Evolutionary conservation across 2,329 filamentous ascomycete species (phyloP).

Genomic region (Trichoderma atrobrunneum): DNA sequence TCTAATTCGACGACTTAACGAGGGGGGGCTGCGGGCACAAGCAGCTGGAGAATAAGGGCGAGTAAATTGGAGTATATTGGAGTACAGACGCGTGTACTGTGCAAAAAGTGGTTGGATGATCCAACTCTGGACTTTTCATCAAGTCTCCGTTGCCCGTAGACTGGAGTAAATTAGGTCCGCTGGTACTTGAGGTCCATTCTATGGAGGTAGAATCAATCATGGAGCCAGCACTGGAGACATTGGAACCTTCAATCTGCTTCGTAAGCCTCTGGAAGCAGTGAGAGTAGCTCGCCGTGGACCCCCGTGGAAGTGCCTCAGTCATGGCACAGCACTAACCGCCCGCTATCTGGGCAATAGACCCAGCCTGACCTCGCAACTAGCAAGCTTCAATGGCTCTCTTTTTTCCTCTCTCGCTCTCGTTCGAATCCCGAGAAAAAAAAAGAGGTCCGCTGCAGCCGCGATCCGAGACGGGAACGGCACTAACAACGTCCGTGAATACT

Average conservation of each 20-base stretch:
- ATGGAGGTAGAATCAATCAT: too few species aligned
- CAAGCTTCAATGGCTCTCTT: not conserved
- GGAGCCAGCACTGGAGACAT: too few species aligned
- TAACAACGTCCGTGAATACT: not conserved
- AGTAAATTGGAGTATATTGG: not conserved
- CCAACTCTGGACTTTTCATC: not conserved
- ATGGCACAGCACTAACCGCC: not conserved
- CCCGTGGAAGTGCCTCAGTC: not conserved
- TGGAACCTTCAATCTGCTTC: not conserved
- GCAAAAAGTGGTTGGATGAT: not conserved
- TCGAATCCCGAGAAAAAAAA: not conserved
- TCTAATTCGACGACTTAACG: not conserved
- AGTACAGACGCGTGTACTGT: not conserved
- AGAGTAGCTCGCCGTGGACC: not conserved
- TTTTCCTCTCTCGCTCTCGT: not conserved
- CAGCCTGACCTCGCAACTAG: not conserved
- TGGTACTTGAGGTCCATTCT: too few species aligned
- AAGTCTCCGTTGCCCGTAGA: not conserved
- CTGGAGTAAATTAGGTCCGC: too few species aligned
- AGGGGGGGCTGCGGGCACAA: not conserved
- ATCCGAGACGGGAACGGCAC: not conserved
- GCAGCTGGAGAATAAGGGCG: not conserved
- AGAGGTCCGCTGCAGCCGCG: conserved; percentile 11
- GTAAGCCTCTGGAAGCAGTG: not conserved
- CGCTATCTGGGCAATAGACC: not conserved